These are phyloP conservation scores for Leccinum disarticulatum DNA, from an alignment of 768 basidiomycete genomes.

Conservation along the genomic window DNA sequence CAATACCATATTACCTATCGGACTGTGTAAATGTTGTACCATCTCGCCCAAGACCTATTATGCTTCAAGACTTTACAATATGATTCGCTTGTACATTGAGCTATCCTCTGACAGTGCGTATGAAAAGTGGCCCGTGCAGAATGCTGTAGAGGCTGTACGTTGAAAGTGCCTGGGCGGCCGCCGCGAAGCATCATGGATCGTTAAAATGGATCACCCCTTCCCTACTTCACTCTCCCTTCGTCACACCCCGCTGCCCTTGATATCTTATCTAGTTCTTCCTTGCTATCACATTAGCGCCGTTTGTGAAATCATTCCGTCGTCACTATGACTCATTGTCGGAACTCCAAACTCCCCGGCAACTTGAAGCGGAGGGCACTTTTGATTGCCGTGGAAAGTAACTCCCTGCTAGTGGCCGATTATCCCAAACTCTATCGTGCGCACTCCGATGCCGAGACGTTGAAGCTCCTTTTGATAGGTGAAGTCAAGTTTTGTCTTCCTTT, in stretches of 20 bases:
- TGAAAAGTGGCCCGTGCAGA: neutral
- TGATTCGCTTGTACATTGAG: neutral
- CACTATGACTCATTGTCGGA: slow-evolving; percentile 8
- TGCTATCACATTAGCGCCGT: neutral
- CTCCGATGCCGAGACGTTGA: slow-evolving; percentile 15
- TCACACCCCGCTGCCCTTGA: neutral
- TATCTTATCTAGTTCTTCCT: slow-evolving; percentile 15
- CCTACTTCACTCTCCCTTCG: neutral
- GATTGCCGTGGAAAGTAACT: slow-evolving; percentile 20
- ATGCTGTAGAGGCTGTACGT: slow-evolving; percentile 16
- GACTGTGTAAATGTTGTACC: slow-evolving; percentile 2
- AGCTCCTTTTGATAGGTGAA: slow-evolving; percentile 25
- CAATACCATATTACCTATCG: neutral
- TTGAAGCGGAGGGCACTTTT: slow-evolving; percentile 20
- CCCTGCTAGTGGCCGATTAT: neutral
- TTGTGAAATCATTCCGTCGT: neutral
- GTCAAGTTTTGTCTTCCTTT: neutral
- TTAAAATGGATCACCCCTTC: neutral
- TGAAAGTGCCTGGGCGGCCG: neutral
- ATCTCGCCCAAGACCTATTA: neutral
- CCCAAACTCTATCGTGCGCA: slow-evolving; percentile 13
- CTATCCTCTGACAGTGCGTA: neutral
- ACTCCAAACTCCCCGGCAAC: neutral
- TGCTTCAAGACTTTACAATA: neutral
- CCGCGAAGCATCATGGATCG: neutral